Evolutionary conservation across 345 rosid genomes (phyloP).

Genomic region (Rubroshorea leprosula): DNA sequence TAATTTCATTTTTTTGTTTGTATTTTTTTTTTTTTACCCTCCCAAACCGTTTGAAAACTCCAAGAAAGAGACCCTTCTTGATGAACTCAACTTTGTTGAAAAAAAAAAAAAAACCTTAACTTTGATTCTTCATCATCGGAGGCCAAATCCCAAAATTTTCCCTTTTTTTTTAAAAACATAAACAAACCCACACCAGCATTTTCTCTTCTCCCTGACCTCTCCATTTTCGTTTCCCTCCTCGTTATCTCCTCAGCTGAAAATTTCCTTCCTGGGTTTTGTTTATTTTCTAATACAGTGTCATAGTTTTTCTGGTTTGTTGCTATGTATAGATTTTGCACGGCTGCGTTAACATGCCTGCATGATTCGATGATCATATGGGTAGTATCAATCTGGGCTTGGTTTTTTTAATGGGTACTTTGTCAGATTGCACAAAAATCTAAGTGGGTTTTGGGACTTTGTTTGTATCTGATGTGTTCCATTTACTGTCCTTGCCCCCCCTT

Average conservation of each 20-base stretch:
- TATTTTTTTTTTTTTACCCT: constrained; percentile 30
- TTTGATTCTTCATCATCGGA: constrained; percentile 50
- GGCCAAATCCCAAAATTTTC: constrained; percentile 43
- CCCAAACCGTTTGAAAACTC: constrained; percentile 90
- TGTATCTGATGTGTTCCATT: constrained; percentile 63
- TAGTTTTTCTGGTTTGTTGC: neutral
- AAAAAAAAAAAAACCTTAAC: too few species aligned
- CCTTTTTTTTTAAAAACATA: constrained; percentile 12
- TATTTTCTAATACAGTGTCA: neutral
- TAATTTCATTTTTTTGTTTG: constrained; percentile 5
- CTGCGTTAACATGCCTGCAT: constrained; percentile 31
- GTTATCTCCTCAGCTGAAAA: constrained; percentile 9
- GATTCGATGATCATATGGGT: constrained; percentile 41
- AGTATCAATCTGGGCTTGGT: constrained; percentile 31
- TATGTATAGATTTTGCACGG: constrained; percentile 20
- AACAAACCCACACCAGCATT: constrained; percentile 22
- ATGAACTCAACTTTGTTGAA: too few species aligned
- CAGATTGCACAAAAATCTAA: constrained; percentile 55
- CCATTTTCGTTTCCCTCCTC: constrained; percentile 8
- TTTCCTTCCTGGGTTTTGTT: constrained; percentile 7
- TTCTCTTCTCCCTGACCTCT: constrained; percentile 12
- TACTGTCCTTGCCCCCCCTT: constrained; percentile 35
- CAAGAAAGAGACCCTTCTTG: constrained; percentile 59
- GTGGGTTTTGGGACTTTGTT: constrained; percentile 35
- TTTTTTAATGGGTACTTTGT: constrained; percentile 45